Base-by-base conservation (phyloP, 352 stramenopile genomes). In the Globisporangium lucens region DNA sequence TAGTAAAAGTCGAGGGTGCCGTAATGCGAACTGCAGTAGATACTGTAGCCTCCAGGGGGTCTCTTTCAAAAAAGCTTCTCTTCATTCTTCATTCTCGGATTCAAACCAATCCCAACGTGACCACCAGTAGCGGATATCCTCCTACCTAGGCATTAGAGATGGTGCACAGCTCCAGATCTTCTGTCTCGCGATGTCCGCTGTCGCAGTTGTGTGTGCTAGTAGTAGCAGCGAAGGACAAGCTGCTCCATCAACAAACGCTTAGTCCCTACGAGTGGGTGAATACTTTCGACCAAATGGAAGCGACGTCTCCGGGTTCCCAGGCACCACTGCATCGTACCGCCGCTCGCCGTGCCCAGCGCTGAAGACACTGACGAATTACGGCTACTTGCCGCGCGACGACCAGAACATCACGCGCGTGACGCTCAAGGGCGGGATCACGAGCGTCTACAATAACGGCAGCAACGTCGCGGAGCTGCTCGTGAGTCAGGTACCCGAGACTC, bases 341-440 rank as follows among this genome's bases (percentile, higher is more conserved):
- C 71, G 71, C 24, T 77, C 71, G 8, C 75, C 75, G 17, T 82
- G 75, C 46, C 75, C 75, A n/a, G 67, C 60, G 30, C 52, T 82
- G n/a, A 82, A 82, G 46, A 29, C 70, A 4, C 70, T 82, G 20
- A 64, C 75, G 9, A 82, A 82, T 61, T 71, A 80, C 56, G 74
- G 74, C 47, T 57, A 76, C 52, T 30, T 82, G 22, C 67, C 67
- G 10, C 73, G 75, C 41, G 67, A 73, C 46, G 73, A 70, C 13
- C 69, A 69, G 17, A 65, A 69, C 30, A 52, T 75, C 27, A 73
- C 61, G 13, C 57, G 56, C 6, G 57, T 56, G 1, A 56, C 63
- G 51, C 52, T 78, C 55, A 65, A 64, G 9, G 29, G 27, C 1
- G 72, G 38, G 0, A 52, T 70, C 41, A 52, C 69, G 10, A 59